Base-by-base conservation (phyloP, 2,329 filamentous ascomycete genomes). In the Neonectria punicea region DNA sequence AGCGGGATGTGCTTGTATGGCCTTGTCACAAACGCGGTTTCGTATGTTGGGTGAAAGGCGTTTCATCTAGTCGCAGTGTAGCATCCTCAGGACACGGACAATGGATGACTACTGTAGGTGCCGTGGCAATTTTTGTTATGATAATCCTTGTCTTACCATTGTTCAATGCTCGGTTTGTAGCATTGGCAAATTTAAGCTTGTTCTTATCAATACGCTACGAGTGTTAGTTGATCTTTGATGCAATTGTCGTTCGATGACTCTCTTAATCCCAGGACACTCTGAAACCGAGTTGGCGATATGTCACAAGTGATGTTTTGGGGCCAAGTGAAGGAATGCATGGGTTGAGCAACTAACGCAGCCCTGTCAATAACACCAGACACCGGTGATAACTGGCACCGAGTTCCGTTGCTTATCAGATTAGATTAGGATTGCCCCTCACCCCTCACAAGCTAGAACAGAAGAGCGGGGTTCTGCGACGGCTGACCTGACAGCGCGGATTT, bases 401-500 rank as follows among this genome's bases (percentile, higher is more conserved):
- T 20, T 43, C 16, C 8, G 49, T 2, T 7, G n/a, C 49, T 51
- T 34, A 34, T 51, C 28, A 34, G 49, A 22, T 51, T n/a, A 34
- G 49, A 22, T 51, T n/a, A 14, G 28, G 25, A 25, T 18, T 50
- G 25, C 25, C 25, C 36, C 34, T n/a, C 14, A 30, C 41, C 53
- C 16, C 30, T 32, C 59, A 46, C 34, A 41, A 34, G 34, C 55
- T 10, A 51, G 20, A 51, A 25, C n/a, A 51, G 20, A 51, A 25
- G 53, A 55, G 57, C 47, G 57, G 58, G 62, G 53, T 56, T 39
- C 11, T 7, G 30, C 25, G 5, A 25, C 25, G 25, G 25, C 5
- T 28, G 25, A 47, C 51, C 49, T 53, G 30, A 50, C 20, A 53
- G 58, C 47, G 46, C 25, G 62, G 49, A 56, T 66, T 66, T 64